phyloP scores from a whole-genome alignment of 2,329 filamentous ascomycete species.

The Penicillium aurantiogriseum region DNA sequence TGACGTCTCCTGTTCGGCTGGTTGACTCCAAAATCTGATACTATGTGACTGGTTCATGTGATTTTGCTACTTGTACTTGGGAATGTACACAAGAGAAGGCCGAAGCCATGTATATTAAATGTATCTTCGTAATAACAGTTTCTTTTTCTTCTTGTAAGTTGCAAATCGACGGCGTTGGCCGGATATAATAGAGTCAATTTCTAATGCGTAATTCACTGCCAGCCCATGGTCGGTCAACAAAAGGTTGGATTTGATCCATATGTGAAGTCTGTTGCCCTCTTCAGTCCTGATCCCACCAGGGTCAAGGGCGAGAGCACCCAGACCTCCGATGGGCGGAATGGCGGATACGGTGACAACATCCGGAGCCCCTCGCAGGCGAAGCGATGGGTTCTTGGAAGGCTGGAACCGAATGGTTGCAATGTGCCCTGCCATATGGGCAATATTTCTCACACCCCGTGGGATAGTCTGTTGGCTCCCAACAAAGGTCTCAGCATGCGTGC shows the following conservation, averaged over 20 bases:
- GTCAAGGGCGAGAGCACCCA: background rate
- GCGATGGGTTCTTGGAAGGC: background rate
- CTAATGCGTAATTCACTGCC: background rate
- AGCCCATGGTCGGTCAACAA: background rate
- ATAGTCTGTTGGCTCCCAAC: background rate
- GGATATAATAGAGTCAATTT: background rate
- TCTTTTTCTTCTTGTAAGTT: background rate
- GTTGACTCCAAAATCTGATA: conserved; percentile 13
- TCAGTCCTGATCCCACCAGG: background rate
- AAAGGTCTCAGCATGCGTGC: background rate
- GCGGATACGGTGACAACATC: background rate
- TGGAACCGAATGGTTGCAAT: background rate
- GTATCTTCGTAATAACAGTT: background rate
- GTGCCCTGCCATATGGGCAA: background rate
- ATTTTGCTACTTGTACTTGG: background rate
- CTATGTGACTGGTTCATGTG: background rate
- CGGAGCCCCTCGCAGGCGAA: background rate
- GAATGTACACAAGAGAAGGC: background rate
- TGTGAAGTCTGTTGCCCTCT: background rate
- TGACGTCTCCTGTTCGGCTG: conserved; percentile 26
- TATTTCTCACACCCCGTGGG: background rate
- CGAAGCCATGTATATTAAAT: background rate
- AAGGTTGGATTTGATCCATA: background rate
- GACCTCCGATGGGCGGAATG: background rate
- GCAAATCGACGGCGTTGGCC: background rate